Evolutionary conservation across 2,329 filamentous ascomycete genomes (phyloP), one percentile per base, ranked within the genome.

Genomic region (Ramichloridium luteum): DNA sequence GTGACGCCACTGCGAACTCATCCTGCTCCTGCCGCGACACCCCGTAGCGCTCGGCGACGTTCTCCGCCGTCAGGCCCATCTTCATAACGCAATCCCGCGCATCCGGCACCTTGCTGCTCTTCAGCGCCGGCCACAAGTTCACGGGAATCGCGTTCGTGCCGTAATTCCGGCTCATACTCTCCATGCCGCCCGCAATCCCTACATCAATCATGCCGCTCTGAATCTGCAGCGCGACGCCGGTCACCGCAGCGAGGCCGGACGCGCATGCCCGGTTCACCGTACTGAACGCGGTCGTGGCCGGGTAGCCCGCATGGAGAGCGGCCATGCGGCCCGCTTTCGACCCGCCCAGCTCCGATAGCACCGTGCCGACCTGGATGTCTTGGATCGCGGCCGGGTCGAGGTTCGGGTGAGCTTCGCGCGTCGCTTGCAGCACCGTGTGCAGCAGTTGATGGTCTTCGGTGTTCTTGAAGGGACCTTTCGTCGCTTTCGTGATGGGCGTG

Each of bases 141-240:
- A 75, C 77, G 0, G 86, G 86, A 26, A 94, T 90, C n/a, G 86
- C 86, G 35, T 75, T 66, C 15, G 66, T 74, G 31, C 77, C 85
- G 58, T 94, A 94, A 60, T 93, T 93, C 43, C 79, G 64, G 41
- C 83, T 93, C 86, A 94, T 94, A 61, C 80, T 88, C 69, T 94
- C 86, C 81, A 92, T 93, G 16, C 86, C 86, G 2, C 81, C 86
- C 6, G 77, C 86, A 39, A 94, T 74, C 37, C 83, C 86, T 0
- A 68, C 65, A 39, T 76, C 70, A 31, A 88, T 79, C 45, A 72
- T 70, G 2, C 80, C 84, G 0, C 70, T 66, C n/a, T 74, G 70
- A 46, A 94, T 90, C 40, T 77, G 68, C 35, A 79, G 74, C 4
- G 81, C 80, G 3, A 93, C 66, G 10, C 67, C 62, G 1, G 83